Base-by-base conservation (phyloP, 1,284 basidiomycete genomes). In the Psilocybe mexicana region DNA sequence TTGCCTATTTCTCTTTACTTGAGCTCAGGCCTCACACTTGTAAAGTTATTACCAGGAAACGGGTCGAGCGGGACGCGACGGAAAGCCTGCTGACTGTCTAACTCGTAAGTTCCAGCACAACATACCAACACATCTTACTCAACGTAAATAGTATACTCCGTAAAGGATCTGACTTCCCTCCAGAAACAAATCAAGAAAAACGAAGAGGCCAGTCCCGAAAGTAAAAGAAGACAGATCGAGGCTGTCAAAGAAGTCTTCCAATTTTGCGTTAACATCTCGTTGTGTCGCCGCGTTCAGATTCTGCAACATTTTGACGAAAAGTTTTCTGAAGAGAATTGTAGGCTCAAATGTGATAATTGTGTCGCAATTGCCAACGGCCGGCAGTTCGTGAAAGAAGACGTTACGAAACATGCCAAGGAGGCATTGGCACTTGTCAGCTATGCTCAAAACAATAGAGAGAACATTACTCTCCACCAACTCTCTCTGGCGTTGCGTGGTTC, bases 261-360 rank as follows among this genome's bases (percentile, higher is more conserved):
- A 53, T 99, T 89, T 72, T 96, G 93, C 72, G 71, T 77, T 56
- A 94, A 98, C 73, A 81, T 85, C 58, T 85, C 87, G 38, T 92
- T 94, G 65, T 99, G 96, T 68, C 88, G 97, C 7, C 87, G 97
- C 1, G 81, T 83, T 2, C 92, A 94, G 67, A 80, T 99, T 18
- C 81, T 99, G 44, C 81, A 80, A 40, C 90, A 92, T 61, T 84
- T 86, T 57, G 80, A 80, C 60, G 90, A 94, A 70, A 79, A 78
- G 42, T 89, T 92, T 66, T 78, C 83, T 56, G 68, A 76, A 33
- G 72, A 69, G 8, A 61, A 79, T 30, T 96, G 94, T 68, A 72
- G 78, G 30, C 75, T 78, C 53, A 78, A 79, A 8, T 95, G 93
- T 69, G 88, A 94, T 72, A 94, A 91, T 63, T 95, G 93, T 69